Conservation (phyloP, 1,284 basidiomycete genomes). For the Erythrobasidium hasegawianum region DNA sequence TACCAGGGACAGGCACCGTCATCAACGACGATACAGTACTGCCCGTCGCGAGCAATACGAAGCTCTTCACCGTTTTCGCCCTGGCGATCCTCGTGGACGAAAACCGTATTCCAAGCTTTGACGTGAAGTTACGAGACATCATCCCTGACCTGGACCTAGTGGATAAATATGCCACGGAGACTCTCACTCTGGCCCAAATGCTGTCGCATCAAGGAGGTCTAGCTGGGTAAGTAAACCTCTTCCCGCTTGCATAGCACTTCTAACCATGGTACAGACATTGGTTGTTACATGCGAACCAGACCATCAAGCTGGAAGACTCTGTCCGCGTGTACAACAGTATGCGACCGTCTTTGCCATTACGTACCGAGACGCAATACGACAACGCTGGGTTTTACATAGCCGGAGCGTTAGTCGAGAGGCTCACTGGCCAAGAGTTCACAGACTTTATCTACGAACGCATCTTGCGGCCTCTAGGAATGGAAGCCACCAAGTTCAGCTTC, state of each 20-base stretch:
- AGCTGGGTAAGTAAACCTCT: not conserved
- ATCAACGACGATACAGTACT: not conserved
- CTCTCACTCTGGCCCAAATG: conserved; percentile 9
- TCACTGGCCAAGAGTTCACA: not conserved
- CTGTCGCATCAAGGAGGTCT: conserved; percentile 3
- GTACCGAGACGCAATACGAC: not conserved
- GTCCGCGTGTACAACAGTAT: not conserved
- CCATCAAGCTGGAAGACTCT: not conserved
- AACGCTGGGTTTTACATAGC: not conserved
- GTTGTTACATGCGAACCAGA: not conserved
- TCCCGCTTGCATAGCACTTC: not conserved
- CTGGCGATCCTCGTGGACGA: conserved; percentile 8
- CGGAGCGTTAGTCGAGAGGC: not conserved
- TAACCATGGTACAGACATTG: not conserved
- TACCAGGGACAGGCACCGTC: not conserved
- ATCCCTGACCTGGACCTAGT: conserved; percentile 1
- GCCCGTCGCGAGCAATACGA: conserved; percentile 9
- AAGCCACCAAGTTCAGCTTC: not conserved
- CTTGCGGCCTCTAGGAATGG: not conserved
- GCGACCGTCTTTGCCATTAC: not conserved
- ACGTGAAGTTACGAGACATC: not conserved
- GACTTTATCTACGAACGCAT: not conserved
- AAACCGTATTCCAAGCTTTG: too few species aligned
- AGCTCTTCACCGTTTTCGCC: conserved; percentile 6
- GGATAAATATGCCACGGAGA: not conserved